A percentile compares a stretch with the other conserved stretches of the same genome.
phyloP scores from a whole-genome alignment of 805 yeast genomes.

The Dipodascopsis uninucleata region DNA sequence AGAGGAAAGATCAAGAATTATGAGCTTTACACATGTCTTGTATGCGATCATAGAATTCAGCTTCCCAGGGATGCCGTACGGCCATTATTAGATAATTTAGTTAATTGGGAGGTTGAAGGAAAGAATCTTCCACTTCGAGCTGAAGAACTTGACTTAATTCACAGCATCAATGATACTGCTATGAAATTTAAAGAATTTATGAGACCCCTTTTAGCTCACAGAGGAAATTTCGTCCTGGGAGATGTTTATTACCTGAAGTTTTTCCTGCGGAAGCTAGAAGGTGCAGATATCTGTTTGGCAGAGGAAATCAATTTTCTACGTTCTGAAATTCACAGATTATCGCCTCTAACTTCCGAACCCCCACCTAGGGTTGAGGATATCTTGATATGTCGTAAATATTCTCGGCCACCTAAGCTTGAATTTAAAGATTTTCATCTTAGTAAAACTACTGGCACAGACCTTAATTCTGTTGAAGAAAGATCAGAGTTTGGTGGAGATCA shows the following conservation, averaged over 20 bases:
- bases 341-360: slow-evolving; percentile 31
- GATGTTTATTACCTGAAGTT: slow-evolving; percentile 38
- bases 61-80: slow-evolving; percentile 37
- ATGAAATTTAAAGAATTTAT: slow-evolving; percentile 25
- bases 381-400: too few relatives aligned
- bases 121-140: slow-evolving; percentile 35
- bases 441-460: too few relatives aligned
- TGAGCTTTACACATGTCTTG: slow-evolving; percentile 50
- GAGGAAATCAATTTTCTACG: slow-evolving; percentile 38
- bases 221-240: too few relatives aligned
- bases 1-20: slow-evolving; percentile 33
- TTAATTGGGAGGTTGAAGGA: slow-evolving; percentile 34
- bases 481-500: too few relatives aligned
- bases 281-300: slow-evolving; percentile 39
- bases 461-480: too few relatives aligned
- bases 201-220: background rate
- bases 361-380: too few relatives aligned
- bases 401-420: too few relatives aligned
- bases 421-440: too few relatives aligned
- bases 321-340: slow-evolving; percentile 31
- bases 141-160: slow-evolving; percentile 35
- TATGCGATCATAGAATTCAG: slow-evolving; percentile 45
- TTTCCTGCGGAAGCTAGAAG: slow-evolving; percentile 48
- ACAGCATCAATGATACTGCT: slow-evolving; percentile 26
- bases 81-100: slow-evolving; percentile 39